Conservation (phyloP, 1,284 basidiomycete genomes). For the Rhodotorula sp. region DNA sequence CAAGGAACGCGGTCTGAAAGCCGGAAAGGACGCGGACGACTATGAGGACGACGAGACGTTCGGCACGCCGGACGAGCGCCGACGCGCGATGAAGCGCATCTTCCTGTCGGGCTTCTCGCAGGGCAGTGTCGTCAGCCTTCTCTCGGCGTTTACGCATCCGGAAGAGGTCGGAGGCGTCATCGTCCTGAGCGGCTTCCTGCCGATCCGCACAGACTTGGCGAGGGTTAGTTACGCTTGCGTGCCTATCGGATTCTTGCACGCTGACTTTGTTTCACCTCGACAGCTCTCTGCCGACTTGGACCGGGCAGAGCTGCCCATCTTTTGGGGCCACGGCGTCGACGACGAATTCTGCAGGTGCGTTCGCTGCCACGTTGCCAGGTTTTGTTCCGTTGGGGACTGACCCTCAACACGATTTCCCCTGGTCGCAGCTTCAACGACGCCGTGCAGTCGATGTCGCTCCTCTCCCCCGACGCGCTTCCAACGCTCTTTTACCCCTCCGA, state of each 20-base stretch:
- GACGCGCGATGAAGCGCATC: conserved; percentile 31
- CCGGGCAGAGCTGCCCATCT: conserved; percentile 24
- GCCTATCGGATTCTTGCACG: no score
- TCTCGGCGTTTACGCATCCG: conserved; percentile 19
- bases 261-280: no score
- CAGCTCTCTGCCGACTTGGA: conserved; percentile 26
- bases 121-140: conserved; percentile 20
- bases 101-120: conserved; percentile 35
- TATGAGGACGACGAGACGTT: conserved; percentile 2
- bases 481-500: background rate
- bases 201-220: conserved; percentile 21
- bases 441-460: conserved; percentile 10
- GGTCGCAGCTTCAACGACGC: conserved; percentile 24
- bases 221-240: conserved; percentile 7
- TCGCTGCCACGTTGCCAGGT: no score
- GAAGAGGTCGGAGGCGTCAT: conserved; percentile 23
- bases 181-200: conserved; percentile 28
- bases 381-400: no score
- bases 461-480: conserved; percentile 9
- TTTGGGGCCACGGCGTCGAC: conserved; percentile 30
- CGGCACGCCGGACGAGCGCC: conserved; percentile 29
- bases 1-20: conserved; percentile 2
- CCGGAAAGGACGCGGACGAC: background rate
- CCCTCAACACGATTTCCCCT: no score
- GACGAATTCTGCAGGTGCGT: conserved; percentile 29